Evolutionary conservation across 2,329 filamentous ascomycete genomes (phyloP).

Genomic region (Colletotrichum spinosum): DNA sequence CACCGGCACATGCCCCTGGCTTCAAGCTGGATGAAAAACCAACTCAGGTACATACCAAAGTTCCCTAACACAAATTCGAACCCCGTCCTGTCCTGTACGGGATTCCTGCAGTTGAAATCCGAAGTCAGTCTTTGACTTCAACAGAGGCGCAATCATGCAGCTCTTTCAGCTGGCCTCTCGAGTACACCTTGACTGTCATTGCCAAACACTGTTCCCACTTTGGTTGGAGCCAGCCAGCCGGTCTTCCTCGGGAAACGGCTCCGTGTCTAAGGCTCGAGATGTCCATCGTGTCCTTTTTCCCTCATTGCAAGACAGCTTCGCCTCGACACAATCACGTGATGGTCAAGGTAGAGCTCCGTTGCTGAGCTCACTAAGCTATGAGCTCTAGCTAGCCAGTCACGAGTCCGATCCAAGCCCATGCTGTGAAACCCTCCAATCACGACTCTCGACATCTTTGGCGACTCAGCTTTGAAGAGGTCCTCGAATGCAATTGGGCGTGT

Average conservation of each 20-base stretch:
- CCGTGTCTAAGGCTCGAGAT: too few species aligned
- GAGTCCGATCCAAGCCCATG: background rate
- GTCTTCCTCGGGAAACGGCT: background rate
- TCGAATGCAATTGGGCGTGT: slow-evolving; percentile 13
- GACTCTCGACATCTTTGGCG: background rate
- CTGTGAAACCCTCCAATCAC: slow-evolving; percentile 26
- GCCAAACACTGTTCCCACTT: background rate
- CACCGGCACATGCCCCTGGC: too few species aligned
- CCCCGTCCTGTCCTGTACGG: too few species aligned
- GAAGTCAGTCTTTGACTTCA: slow-evolving; percentile 14
- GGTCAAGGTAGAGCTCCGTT: background rate
- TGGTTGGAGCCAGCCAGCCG: background rate
- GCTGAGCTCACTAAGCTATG: slow-evolving; percentile 7
- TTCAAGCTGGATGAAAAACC: too few species aligned
- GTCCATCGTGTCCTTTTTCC: too few species aligned
- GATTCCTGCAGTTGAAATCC: background rate
- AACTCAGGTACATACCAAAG: too few species aligned
- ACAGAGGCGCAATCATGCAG: background rate
- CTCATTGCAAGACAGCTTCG: too few species aligned
- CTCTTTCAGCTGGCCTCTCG: background rate
- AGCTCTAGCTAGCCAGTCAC: slow-evolving; percentile 8
- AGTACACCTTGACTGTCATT: slow-evolving; percentile 9
- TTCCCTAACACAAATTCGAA: too few species aligned
- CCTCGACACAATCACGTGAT: too few species aligned
- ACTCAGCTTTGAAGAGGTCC: slow-evolving; percentile 15